These are phyloP conservation scores for Gloeophyllum trabeum DNA, from an alignment of 768 basidiomycete genomes.

Conservation along the genomic window DNA sequence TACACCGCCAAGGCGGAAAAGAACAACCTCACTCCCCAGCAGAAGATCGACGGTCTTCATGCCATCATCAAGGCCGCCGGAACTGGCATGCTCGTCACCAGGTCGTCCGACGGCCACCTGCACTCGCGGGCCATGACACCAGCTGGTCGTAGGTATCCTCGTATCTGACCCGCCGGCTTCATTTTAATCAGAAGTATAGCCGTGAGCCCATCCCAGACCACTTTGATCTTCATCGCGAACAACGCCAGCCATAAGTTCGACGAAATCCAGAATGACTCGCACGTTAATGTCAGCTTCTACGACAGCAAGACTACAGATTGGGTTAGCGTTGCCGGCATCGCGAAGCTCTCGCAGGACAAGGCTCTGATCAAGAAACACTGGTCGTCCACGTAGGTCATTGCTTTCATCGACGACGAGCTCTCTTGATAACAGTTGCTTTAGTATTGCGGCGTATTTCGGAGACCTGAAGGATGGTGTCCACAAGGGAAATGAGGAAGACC, in stretches of 20 bases:
- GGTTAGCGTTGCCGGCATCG: conserved; percentile 72
- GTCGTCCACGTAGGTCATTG: conserved; percentile 32
- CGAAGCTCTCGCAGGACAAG: conserved; percentile 50
- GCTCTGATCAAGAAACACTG: conserved; percentile 56
- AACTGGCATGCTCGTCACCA: conserved; percentile 73
- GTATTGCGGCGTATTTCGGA: conserved; percentile 71
- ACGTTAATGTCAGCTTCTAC: conserved; percentile 76
- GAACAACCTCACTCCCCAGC: conserved; percentile 38
- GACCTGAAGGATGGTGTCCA: conserved; percentile 80
- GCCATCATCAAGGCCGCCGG: conserved; percentile 50
- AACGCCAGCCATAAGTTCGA: conserved; percentile 64
- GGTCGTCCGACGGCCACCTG: conserved; percentile 50
- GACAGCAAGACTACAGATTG: conserved; percentile 62
- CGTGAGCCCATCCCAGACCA: conserved; percentile 33
- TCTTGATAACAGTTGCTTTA: conserved; percentile 15
- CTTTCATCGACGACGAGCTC: neutral
- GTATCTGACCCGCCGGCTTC: too few relatives aligned
- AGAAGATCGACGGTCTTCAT: conserved; percentile 61
- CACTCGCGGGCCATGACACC: conserved; percentile 81
- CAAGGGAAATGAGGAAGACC: conserved; percentile 70
- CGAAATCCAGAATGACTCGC: conserved; percentile 62
- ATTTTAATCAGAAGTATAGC: conserved; percentile 18
- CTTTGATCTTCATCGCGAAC: conserved; percentile 64
- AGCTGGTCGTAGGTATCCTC: conserved; percentile 37
- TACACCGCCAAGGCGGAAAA: conserved; percentile 60